These are phyloP conservation scores for Serendipita vermifera DNA, from an alignment of 768 basidiomycete species.

Conservation along the genomic window DNA sequence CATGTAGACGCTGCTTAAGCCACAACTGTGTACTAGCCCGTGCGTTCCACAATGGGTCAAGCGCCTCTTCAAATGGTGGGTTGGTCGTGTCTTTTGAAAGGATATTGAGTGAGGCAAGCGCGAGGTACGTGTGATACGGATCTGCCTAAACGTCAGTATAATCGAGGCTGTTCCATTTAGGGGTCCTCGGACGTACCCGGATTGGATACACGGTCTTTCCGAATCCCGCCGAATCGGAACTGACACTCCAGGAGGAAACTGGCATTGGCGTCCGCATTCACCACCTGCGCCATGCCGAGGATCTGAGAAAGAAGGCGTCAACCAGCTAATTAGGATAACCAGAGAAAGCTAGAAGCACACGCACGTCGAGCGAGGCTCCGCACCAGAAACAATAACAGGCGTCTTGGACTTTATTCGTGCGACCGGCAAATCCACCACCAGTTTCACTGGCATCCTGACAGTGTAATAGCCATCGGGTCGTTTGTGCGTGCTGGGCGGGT, in stretches of 20 bases:
- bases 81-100: slow-evolving; percentile 25
- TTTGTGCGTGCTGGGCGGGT: slow-evolving; percentile 33
- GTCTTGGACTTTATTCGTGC: slow-evolving; percentile 78
- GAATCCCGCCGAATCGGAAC: slow-evolving; percentile 79
- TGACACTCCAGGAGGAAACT: slow-evolving; percentile 64
- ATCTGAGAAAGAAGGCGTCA: slow-evolving; percentile 36
- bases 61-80: neutral
- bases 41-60: neutral
- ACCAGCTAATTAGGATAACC: neutral
- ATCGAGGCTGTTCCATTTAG: neutral
- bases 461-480: slow-evolving; percentile 64
- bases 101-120: slow-evolving; percentile 72
- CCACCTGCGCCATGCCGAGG: slow-evolving; percentile 43
- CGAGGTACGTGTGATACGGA: slow-evolving; percentile 90
- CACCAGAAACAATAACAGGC: slow-evolving; percentile 98
- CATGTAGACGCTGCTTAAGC: no score
- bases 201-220: slow-evolving; percentile 65
- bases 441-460: slow-evolving; percentile 47
- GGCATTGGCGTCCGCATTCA: slow-evolving; percentile 44
- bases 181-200: slow-evolving; percentile 46
- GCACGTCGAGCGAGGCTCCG: slow-evolving; percentile 62
- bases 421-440: slow-evolving; percentile 61
- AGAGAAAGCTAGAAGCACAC: slow-evolving; percentile 15
- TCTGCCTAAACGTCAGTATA: slow-evolving; percentile 33
- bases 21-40: neutral